Base-by-base conservation (phyloP, 768 basidiomycete genomes). In the Kwoniella dendrophila region DNA sequence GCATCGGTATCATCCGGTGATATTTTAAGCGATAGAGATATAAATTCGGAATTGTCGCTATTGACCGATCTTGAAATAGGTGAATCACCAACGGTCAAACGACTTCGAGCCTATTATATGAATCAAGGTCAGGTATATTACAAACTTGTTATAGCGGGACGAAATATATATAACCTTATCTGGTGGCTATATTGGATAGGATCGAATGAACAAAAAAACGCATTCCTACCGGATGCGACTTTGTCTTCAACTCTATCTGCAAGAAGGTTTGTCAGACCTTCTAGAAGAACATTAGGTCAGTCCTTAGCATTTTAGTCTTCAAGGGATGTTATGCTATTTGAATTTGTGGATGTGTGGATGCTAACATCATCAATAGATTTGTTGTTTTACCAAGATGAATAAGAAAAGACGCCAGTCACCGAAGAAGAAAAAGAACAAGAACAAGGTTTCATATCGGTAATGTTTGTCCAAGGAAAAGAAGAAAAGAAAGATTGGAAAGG, bases 131-230 rank as follows among this genome's bases (percentile, higher is more conserved):
- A n/a, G n/a, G 43, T 44, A 2, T 24, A n/a, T 44, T n/a, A 20
- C 20, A 11, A 10, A 44, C 43, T 44, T 22, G 5, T 4, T 7
- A 44, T 24, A 44, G 43, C 24, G 43, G 43, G 43, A 24, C 43
- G n/a, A n/a, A n/a, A n/a, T n/a, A n/a, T n/a, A n/a, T 33, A 29
- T 51, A 51, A 51, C 49, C 49, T 51, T 51, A 51, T 51, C 49
- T 12, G 26, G 33, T 20, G 32, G 32, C 32, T 44, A n/a, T n/a
- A n/a, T n/a, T n/a, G n/a, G n/a, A 44, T 7, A 14, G n/a, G 11
- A 22, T 44, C 20, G 12, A 24, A 44, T 20, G n/a, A 7, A 7
- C 18, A 18, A 44, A 14, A 5, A 32, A 33, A 34, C 16, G 33
- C 30, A 20, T 33, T 51, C 49, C 49, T 51, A 51, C 49, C 49